Percentiles rank a stretch among this genome's conserved stretches.
Evolutionary conservation across 2,329 filamentous ascomycete species (phyloP).

Genomic region (Alternaria sp.): DNA sequence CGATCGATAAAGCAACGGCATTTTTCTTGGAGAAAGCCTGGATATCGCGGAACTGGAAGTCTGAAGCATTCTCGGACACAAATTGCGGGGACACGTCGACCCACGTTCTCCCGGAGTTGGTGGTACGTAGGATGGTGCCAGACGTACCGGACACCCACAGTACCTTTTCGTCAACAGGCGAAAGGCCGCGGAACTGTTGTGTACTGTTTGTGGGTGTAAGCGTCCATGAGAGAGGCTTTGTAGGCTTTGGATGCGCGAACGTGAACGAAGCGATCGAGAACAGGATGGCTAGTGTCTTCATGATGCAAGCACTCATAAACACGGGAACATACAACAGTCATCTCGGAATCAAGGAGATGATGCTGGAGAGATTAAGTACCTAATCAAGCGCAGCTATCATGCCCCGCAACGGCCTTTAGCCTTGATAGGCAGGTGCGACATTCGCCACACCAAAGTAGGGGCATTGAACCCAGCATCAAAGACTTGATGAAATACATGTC

Average conservation of each 20-base stretch:
- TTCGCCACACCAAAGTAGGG: background rate
- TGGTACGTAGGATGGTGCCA: constrained; percentile 35
- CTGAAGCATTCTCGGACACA: constrained; percentile 22
- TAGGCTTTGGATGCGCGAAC: background rate
- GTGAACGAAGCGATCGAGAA: background rate
- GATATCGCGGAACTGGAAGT: constrained; percentile 37
- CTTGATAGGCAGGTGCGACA: constrained; percentile 8
- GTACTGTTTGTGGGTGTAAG: constrained; percentile 32
- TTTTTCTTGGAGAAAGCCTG: constrained; percentile 29
- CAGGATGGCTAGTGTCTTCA: background rate
- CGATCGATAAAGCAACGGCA: constrained; percentile 33
- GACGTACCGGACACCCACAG: constrained; percentile 36
- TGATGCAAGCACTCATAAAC: background rate
- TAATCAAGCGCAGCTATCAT: background rate
- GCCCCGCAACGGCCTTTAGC: constrained; percentile 1
- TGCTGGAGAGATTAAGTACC: background rate
- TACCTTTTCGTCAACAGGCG: constrained; percentile 22
- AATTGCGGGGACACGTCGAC: constrained; percentile 31
- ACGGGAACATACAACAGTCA: background rate
- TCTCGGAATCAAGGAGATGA: background rate
- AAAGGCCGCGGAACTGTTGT: constrained; percentile 35
- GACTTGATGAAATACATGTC: background rate
- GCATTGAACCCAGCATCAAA: background rate
- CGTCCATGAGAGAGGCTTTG: constrained; percentile 20
- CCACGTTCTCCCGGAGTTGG: constrained; percentile 31